Conservation (phyloP, 139 green algal genomes). For the Ettlia oleoabundans region DNA sequence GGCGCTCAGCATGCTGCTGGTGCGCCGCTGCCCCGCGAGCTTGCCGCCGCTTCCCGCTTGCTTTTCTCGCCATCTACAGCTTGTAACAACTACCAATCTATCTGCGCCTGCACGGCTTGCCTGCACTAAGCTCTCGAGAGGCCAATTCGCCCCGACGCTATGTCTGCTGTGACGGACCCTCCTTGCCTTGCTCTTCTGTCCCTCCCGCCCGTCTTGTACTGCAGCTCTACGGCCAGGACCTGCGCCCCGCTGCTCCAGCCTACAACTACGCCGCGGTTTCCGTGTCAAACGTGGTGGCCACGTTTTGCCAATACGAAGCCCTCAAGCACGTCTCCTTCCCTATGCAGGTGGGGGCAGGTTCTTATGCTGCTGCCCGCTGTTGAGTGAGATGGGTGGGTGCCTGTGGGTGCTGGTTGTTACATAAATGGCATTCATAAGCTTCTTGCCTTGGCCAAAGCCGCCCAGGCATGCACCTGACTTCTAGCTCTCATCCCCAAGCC, state of each 20-base stretch:
- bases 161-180: too few species aligned
- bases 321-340: conserved; percentile 97
- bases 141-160: neutral
- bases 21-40: conserved; percentile 4
- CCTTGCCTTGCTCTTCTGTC: neutral
- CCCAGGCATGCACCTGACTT: too few species aligned
- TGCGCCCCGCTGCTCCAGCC: conserved; percentile 66
- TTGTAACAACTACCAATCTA: neutral
- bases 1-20: conserved; percentile 61
- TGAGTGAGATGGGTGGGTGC: too few species aligned
- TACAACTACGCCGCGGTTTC: conserved; percentile 77
- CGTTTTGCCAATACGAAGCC: conserved; percentile 98
- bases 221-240: conserved; percentile 43
- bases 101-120: neutral
- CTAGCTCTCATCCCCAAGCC: too few species aligned
- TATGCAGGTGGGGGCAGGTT: conserved; percentile 43
- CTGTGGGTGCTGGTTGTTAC: too few species aligned
- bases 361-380: too few species aligned
- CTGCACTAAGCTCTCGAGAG: neutral
- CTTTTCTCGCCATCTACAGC: too few species aligned
- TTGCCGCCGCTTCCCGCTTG: neutral
- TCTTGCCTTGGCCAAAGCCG: too few species aligned
- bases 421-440: too few species aligned
- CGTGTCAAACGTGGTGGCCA: conserved; percentile 95
- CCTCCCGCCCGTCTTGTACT: neutral